Evolutionary conservation across 345 rosid genomes (phyloP), one percentile per base, ranked within the genome.

Genomic region (Salix brachista): DNA sequence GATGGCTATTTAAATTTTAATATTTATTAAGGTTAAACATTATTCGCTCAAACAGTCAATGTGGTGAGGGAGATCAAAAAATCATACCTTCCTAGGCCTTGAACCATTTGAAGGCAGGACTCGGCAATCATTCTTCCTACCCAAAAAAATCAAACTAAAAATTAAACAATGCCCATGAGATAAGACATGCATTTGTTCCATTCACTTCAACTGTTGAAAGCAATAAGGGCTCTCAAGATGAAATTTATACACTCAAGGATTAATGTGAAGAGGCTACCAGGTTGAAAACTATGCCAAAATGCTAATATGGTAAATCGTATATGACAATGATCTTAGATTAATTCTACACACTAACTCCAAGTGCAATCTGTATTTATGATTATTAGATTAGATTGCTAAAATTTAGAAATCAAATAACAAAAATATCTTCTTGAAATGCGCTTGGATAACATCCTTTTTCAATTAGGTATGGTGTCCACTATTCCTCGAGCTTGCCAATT

Each of bases 51-150:
- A 75, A 18, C 25, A 42, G 30, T 7, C n/a, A 58, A 60, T 13
- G 39, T 8, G 65, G 41, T 39, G 34, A 48, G 73, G 66, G 78
- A 46, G n/a, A 61, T 23, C 41, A 30, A 16, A 61, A 36, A 48
- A 28, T 34, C 52, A 70, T 78, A 90, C 96, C 96, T 88, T 90
- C 72, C 64, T 80, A 60, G 7, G 73, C 84, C 80, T 85, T 66
- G 85, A 67, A 80, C 73, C 69, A 69, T 60, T 78, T 75, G 86
- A 78, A 56, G 80, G 64, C 68, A 2, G 69, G 46, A 69, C 81
- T 79, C 70, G 72, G 82, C 68, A 69, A 75, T 58, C 73, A 77
- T 81, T 81, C 52, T 84, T 86, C 85, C 96, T 90, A 67, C 72
- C 67, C 42, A 4, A 76, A 34, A 79, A 48, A 65, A 70, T 12